These are phyloP conservation scores for Fagus sylvatica DNA, from an alignment of 306 rosid genomes.

Conservation along the genomic window DNA sequence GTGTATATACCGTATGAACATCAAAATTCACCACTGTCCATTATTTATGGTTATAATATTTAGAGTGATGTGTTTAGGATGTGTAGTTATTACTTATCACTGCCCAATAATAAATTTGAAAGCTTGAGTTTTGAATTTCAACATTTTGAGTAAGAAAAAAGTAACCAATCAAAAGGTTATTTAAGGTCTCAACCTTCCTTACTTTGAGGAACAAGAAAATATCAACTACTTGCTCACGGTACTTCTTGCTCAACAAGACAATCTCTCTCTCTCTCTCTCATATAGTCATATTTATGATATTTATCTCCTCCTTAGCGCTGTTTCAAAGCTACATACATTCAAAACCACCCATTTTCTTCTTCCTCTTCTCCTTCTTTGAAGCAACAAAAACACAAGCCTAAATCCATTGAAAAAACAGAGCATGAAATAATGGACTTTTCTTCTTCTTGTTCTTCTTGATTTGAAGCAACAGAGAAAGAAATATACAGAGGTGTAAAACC, in stretches of 20 bases:
- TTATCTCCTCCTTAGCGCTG: constrained; percentile 21
- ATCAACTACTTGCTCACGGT: neutral
- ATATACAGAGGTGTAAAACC: neutral
- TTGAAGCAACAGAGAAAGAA: neutral
- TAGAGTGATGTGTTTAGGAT: no score
- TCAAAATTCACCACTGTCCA: no score
- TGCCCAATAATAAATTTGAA: neutral
- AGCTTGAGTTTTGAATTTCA: no score
- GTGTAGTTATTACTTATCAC: neutral
- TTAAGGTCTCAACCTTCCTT: neutral
- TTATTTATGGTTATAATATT: no score
- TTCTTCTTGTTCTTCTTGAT: neutral
- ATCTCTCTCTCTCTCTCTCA: neutral
- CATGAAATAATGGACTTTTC: neutral
- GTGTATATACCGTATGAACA: no score
- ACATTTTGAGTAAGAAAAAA: neutral
- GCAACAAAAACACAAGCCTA: neutral
- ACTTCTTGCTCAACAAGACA: constrained; percentile 50
- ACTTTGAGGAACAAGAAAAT: neutral
- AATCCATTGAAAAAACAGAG: neutral
- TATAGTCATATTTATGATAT: neutral
- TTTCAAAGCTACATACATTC: constrained; percentile 27
- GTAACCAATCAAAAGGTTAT: neutral
- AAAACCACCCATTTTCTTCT: neutral
- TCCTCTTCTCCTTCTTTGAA: neutral